Evolutionary conservation across 2,329 filamentous ascomycete species (phyloP).

Genomic region (Beauveria varroae): DNA sequence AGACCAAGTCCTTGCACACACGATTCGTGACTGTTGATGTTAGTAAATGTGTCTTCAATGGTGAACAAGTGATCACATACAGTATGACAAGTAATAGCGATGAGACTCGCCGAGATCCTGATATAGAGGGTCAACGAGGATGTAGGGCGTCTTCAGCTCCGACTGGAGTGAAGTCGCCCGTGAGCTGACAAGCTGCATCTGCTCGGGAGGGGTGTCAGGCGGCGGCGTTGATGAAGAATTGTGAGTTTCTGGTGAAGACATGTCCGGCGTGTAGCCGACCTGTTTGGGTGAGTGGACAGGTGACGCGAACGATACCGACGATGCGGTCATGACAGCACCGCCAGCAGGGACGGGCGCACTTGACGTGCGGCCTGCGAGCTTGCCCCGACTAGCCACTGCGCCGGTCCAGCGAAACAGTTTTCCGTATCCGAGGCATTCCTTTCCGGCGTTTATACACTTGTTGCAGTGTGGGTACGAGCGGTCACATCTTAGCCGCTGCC

Average conservation of each 20-base stretch:
- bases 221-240: neutral
- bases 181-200: slow-evolving; percentile 23
- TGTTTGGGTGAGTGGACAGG: neutral
- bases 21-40: slow-evolving; percentile 33
- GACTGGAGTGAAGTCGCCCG: slow-evolving; percentile 14
- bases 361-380: slow-evolving; percentile 33
- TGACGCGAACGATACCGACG: neutral
- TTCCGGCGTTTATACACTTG: slow-evolving; percentile 41
- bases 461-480: slow-evolving; percentile 42
- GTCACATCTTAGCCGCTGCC: slow-evolving; percentile 46
- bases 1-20: slow-evolving; percentile 46
- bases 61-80: slow-evolving; percentile 19
- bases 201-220: neutral
- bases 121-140: slow-evolving; percentile 35
- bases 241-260: neutral
- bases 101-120: slow-evolving; percentile 47
- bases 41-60: neutral
- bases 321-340: neutral
- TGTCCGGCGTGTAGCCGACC: neutral
- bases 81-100: slow-evolving; percentile 35
- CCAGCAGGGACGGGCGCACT: slow-evolving; percentile 20
- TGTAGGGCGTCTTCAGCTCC: slow-evolving; percentile 26
- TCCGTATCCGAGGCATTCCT: slow-evolving; percentile 46
- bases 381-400: slow-evolving; percentile 35
- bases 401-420: slow-evolving; percentile 46